Base-by-base conservation (phyloP, 257 asterid genomes). In the Fraxinus anomala region DNA sequence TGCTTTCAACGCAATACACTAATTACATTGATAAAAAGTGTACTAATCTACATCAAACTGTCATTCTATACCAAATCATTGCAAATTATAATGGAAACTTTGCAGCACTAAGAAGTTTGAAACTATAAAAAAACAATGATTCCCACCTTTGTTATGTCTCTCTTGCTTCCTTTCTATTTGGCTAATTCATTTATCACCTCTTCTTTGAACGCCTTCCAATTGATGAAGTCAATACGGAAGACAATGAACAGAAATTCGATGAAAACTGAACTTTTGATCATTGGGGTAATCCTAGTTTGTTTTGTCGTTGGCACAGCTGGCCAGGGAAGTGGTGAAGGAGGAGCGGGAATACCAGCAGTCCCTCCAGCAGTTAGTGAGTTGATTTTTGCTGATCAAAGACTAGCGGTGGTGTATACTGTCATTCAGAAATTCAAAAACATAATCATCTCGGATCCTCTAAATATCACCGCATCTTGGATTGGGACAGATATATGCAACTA, bases 401-500 rank as follows among this genome's bases (percentile, higher is more conserved):
- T 94, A 1, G 90, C 92, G 1, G n/a, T 65, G 7, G 94, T 90
- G 10, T 92, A 90, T 40, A 94, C 95, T 0, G 68, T 89, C 70
- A 90, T 94, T 36, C 97, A 92, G 21, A 85, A 68, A 5, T 94
- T 94, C 88, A 92, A 87, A 82, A 87, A 56, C 39, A 78, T 76
- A 73, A 85, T 94, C 31, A 85, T 80, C 0, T 83, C 89, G 21
- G 98, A 93, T 79, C 98, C 97, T n/a, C 44, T 86, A 31, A 89
- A 88, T 68, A 77, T 94, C 77, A 90, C 97, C 13, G 73, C 84
- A 67, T 37, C 92, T 6, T 94, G 96, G 98, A 76, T 59, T 6
- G 96, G 98, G 1, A 17, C 94, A 21, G 85, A 92, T 34, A 73
- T 94, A 44, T 92, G 96, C 86, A 85, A 33, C 10, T 93, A 89